Base-by-base conservation (phyloP, 2,329 filamentous ascomycete species). In the Exophiala sp. region DNA sequence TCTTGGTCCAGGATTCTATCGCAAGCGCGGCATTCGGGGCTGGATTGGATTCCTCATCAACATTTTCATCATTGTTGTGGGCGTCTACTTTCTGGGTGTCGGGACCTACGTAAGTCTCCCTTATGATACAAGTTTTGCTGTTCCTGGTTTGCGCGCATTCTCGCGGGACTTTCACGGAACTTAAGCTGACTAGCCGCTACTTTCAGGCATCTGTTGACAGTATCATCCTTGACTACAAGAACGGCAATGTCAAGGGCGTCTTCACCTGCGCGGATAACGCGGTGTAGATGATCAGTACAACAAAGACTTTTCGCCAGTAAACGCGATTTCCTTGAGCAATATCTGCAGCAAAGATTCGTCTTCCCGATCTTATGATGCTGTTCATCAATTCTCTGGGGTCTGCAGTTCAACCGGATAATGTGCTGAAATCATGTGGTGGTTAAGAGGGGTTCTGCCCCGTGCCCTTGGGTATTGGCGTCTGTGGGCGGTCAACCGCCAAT, bases 11-110 rank as follows among this genome's bases (percentile, higher is more conserved):
- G 57, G 59, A 4, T 72, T 70, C 50, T 72, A 67, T 45, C 66
- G 60, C 50, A 65, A 64, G 9, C 63, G 69, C n/a, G 70, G 69
- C 5, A 60, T 71, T 46, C 64, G 66, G 5, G 70, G 70, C 37
- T 73, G 68, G 69, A 24, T 68, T 30, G 70, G 70, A 3, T 64
- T 67, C 24, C 55, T 69, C 0, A 66, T 93, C 46, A 96, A 95
- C 63, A 63, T 88, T 13, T 59, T 81, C 55, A 79, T 95, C 52
- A 89, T 93, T 50, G 22, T 76, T 1, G 80, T 85, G 14, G 90
- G 90, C 0, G 45, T 94, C n/a, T 80, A 90, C 59, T 94, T 95
- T 72, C 69, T 96, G 41, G 82, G 77, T 0, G 86, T 77, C 1
- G 90, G 90, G 30, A 96, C 89, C 2, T 95, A 95, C 60, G 71